These are phyloP conservation scores for Sclerotinia nivalis DNA, from an alignment of 2,329 filamentous ascomycete species.

Conservation along the genomic window DNA sequence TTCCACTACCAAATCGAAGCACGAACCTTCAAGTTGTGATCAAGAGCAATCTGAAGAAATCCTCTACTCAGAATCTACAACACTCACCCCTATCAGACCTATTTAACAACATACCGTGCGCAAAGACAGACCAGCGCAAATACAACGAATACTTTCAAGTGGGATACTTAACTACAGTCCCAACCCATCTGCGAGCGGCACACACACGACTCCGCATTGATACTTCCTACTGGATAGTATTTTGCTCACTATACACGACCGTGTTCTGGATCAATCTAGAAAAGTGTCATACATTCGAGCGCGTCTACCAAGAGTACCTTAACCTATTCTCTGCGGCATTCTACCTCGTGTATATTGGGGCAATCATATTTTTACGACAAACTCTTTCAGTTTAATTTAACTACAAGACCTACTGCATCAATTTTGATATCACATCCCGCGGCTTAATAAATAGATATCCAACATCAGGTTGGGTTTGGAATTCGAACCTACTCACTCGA, in stretches of 20 bases:
- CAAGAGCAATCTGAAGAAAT: not conserved
- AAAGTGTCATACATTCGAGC: not conserved
- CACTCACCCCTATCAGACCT: slow-evolving; percentile 8
- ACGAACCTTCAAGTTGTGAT: slow-evolving; percentile 3
- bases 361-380: not conserved
- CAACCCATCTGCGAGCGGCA: not conserved
- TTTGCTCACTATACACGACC: not conserved
- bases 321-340: not conserved
- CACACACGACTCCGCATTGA: slow-evolving; percentile 13
- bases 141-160: slow-evolving; percentile 19
- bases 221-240: slow-evolving; percentile 15
- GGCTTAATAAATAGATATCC: not conserved
- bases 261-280: slow-evolving; percentile 9
- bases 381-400: not conserved
- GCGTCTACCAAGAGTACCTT: not conserved
- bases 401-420: not conserved
- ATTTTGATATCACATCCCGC: not conserved
- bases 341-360: slow-evolving; percentile 1
- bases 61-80: not conserved
- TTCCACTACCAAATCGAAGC: not conserved
- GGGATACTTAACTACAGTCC: not conserved
- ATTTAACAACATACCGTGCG: slow-evolving; percentile 19
- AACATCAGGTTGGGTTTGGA: slow-evolving; percentile 14
- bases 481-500: not conserved
- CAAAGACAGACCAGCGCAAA: slow-evolving; percentile 18